Percentiles rank a stretch among this genome's conserved stretches.
Conservation (phyloP, 768 basidiomycete species). For the Erythrobasidium yunnanense region DNA sequence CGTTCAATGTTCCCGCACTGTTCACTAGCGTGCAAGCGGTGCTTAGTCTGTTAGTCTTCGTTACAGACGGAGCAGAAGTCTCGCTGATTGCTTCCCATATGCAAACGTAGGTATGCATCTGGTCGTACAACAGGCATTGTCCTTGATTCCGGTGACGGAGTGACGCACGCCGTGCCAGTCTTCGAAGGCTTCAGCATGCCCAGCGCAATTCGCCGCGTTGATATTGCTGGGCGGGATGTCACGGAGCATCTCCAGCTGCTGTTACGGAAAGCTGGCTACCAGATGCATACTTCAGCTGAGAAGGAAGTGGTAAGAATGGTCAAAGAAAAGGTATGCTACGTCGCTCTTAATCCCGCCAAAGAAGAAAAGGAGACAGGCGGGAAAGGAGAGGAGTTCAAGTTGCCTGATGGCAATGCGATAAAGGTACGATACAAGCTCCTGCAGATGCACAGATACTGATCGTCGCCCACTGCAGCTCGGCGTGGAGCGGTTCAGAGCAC, state of each 20-base stretch:
- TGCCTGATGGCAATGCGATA: slow-evolving; percentile 90
- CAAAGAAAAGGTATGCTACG: slow-evolving; percentile 96
- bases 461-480: slow-evolving; percentile 55
- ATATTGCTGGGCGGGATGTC: slow-evolving; percentile 92
- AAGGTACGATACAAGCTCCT: slow-evolving; percentile 51
- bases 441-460: neutral
- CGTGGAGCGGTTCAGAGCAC: slow-evolving; percentile 86
- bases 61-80: neutral
- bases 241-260: slow-evolving; percentile 92
- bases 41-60: slow-evolving; percentile 64
- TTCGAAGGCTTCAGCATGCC: slow-evolving; percentile 99
- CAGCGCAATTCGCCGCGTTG: slow-evolving; percentile 89
- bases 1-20: slow-evolving; percentile 96
- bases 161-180: slow-evolving; percentile 95
- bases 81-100: neutral
- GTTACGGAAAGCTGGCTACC: slow-evolving; percentile 83
- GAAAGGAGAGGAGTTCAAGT: slow-evolving; percentile 71
- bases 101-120: slow-evolving; percentile 69
- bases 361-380: slow-evolving; percentile 78
- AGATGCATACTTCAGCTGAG: slow-evolving; percentile 93
- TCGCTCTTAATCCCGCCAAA: slow-evolving; percentile 81
- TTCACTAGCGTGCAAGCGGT: slow-evolving; percentile 97
- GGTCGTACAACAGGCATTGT: slow-evolving; percentile 99
- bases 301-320: slow-evolving; percentile 91
- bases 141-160: slow-evolving; percentile 94